Evolutionary conservation across 2,329 filamentous ascomycete species (phyloP).

Genomic region (Mollisia scopiformis): DNA sequence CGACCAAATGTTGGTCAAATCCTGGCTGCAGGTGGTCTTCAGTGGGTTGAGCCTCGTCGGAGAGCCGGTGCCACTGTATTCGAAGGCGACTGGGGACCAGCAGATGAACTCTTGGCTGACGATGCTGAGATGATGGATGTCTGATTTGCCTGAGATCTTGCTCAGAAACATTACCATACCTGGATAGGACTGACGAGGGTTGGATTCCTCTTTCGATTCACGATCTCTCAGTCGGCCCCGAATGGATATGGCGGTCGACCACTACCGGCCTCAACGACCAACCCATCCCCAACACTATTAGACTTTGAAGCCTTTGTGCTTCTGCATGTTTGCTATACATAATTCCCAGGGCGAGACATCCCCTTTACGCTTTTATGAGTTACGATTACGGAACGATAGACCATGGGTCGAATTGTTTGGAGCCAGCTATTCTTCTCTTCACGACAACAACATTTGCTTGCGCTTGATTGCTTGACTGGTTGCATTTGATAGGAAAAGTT

Average conservation of each 20-base stretch:
- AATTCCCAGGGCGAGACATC: background rate
- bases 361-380: background rate
- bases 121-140: conserved; percentile 43
- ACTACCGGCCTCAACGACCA: background rate
- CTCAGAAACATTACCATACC: conserved; percentile 29
- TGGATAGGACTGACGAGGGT: conserved; percentile 35
- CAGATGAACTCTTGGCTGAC: conserved; percentile 46
- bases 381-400: background rate
- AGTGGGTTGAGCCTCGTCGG: conserved; percentile 78
- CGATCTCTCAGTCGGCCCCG: conserved; percentile 11
- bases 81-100: conserved; percentile 94
- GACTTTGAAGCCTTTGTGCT: background rate
- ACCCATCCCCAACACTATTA: background rate
- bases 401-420: background rate
- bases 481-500: background rate
- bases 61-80: conserved; percentile 91
- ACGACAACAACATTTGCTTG: background rate
- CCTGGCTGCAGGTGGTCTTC: conserved; percentile 71
- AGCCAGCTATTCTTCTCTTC: background rate
- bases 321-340: conserved; percentile 1
- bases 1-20: conserved; percentile 78
- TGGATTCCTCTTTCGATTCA: conserved; percentile 25
- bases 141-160: conserved; percentile 26
- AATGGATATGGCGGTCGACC: conserved; percentile 1
- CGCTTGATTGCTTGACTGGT: background rate